Evolutionary conservation across 208 protist species (phyloP).

Genomic region (Crithidia thermophila): DNA sequence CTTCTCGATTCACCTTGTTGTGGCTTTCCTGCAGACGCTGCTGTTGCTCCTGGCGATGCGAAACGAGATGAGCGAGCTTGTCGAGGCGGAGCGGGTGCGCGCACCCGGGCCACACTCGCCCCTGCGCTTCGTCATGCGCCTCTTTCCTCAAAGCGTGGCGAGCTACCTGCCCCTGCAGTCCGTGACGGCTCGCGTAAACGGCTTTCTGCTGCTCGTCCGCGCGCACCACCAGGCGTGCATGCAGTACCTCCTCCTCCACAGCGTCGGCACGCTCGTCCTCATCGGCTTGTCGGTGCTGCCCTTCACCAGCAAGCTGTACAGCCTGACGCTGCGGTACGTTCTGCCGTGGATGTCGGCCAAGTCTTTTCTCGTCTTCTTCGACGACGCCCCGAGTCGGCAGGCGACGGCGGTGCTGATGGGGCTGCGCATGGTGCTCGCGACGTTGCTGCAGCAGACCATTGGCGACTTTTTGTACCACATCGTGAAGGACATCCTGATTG

Average conservation of each 20-base stretch:
- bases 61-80: constrained; percentile 58
- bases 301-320: constrained; percentile 67
- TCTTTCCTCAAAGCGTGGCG: constrained; percentile 11
- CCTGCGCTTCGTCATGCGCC: constrained; percentile 7
- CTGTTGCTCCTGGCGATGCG: constrained; percentile 68
- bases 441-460: constrained; percentile 64
- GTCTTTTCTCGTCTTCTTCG: constrained; percentile 70
- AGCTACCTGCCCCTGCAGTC: constrained; percentile 27
- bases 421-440: constrained; percentile 32
- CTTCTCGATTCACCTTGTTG: constrained; percentile 67
- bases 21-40: constrained; percentile 60
- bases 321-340: constrained; percentile 54
- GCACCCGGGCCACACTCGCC: not conserved
- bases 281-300: constrained; percentile 74
- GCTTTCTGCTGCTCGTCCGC: constrained; percentile 48
- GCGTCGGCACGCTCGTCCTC: constrained; percentile 42
- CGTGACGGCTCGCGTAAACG: constrained; percentile 31
- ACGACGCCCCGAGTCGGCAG: constrained; percentile 16
- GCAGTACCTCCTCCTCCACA: constrained; percentile 63
- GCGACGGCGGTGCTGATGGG: constrained; percentile 33
- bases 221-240: constrained; percentile 47
- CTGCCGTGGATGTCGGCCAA: constrained; percentile 75
- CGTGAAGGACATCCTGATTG: constrained; percentile 57
- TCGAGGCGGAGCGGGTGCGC: constrained; percentile 16
- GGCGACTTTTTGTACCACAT: constrained; percentile 63